A percentile compares a stretch with the other conserved stretches of the same genome.
phyloP scores from a whole-genome alignment of 169 alveolate genomes.

The Plasmodium relictum region DNA sequence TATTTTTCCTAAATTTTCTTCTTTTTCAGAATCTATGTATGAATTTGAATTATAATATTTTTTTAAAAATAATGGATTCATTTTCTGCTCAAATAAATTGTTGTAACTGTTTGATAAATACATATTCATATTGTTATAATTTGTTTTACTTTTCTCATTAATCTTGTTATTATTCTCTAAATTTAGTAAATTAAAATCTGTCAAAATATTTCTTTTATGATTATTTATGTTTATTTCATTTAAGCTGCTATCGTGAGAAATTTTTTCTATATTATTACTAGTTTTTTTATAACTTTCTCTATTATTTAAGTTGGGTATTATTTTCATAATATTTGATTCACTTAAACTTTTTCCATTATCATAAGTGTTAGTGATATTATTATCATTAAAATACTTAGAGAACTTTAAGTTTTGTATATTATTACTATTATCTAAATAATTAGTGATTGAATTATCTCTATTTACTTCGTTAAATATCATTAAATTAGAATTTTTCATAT shows the following conservation, averaged over 20 bases:
- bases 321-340: slow-evolving; percentile 42
- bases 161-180: not conserved
- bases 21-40: slow-evolving; percentile 12
- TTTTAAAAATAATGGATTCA: slow-evolving; percentile 28
- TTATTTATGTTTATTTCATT: slow-evolving; percentile 4
- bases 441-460: not conserved
- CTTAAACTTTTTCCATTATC: slow-evolving; percentile 27
- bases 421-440: not conserved
- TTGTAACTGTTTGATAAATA: slow-evolving; percentile 13
- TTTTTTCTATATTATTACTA: not conserved
- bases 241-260: not conserved
- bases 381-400: slow-evolving; percentile 12
- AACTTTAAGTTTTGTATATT: slow-evolving; percentile 10
- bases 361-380: not conserved
- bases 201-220: slow-evolving; percentile 1
- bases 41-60: slow-evolving; percentile 20
- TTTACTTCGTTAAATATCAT: slow-evolving; percentile 4
- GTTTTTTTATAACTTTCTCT: not conserved
- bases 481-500: slow-evolving; percentile 1
- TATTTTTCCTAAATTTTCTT: slow-evolving; percentile 6
- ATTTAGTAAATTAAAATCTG: slow-evolving; percentile 8
- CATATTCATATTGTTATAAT: not conserved
- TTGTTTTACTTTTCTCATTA: not conserved
- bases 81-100: slow-evolving; percentile 23
- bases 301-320: slow-evolving; percentile 19